These are phyloP conservation scores for Kodamaea lidongshanica DNA, from an alignment of 805 yeast genomes.

Conservation along the genomic window DNA sequence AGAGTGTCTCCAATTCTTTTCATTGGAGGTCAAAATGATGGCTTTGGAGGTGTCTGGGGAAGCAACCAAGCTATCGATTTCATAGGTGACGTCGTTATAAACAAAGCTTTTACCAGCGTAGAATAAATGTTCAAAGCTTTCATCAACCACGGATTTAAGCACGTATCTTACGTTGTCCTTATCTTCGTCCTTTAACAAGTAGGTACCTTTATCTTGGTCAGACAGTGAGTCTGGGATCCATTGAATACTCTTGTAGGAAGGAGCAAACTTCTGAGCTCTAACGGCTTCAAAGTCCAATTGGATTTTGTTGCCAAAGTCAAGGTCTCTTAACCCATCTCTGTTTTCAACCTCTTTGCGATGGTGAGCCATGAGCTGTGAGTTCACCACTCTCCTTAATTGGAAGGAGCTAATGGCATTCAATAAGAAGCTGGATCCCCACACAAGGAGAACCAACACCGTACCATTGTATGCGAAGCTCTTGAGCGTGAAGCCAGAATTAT, in stretches of 20 bases:
- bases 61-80: constrained; percentile 51
- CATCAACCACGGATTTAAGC: constrained; percentile 48
- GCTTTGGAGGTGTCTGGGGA: constrained; percentile 62
- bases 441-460: constrained; percentile 20
- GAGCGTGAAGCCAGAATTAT: constrained; percentile 5
- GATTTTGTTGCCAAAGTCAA: constrained; percentile 15
- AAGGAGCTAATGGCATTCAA: constrained; percentile 18
- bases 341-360: constrained; percentile 1
- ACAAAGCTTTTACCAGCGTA: constrained; percentile 45
- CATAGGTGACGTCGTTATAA: constrained; percentile 33
- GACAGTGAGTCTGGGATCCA: constrained; percentile 61
- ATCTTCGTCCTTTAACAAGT: constrained; percentile 37
- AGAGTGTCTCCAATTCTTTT: constrained; percentile 55
- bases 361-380: constrained; percentile 4
- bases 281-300: constrained; percentile 26
- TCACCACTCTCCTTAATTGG: constrained; percentile 4
- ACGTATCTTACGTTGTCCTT: constrained; percentile 43
- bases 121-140: constrained; percentile 37
- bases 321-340: constrained; percentile 7
- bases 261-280: constrained; percentile 52
- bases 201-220: constrained; percentile 59
- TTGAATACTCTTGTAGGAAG: constrained; percentile 51
- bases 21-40: constrained; percentile 53
- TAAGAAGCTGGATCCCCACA: constrained; percentile 35
- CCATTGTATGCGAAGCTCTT: constrained; percentile 12